phyloP scores from a whole-genome alignment of 2,329 filamentous ascomycete species.

The Curvularia eragrostidis region DNA sequence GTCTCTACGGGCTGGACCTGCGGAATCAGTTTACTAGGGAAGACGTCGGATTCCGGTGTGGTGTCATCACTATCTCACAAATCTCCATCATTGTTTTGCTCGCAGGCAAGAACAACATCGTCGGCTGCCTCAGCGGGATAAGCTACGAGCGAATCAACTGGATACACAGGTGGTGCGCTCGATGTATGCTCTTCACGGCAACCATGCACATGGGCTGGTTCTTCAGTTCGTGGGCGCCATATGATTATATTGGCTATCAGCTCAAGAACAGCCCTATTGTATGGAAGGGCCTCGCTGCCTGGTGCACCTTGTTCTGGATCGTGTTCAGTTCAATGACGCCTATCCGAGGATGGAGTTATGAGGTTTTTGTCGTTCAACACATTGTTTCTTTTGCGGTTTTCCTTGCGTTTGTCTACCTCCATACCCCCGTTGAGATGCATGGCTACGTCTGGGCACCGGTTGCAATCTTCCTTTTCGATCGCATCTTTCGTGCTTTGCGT shows the following conservation, averaged over 20 bases:
- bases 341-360: slow-evolving; percentile 70
- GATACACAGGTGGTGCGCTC: slow-evolving; percentile 75
- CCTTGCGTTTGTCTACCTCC: slow-evolving; percentile 67
- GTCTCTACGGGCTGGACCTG: slow-evolving; percentile 63
- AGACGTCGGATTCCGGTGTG: slow-evolving; percentile 63
- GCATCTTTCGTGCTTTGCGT: slow-evolving; percentile 56
- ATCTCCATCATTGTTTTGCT: slow-evolving; percentile 64
- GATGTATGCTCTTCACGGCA: slow-evolving; percentile 71
- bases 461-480: slow-evolving; percentile 67
- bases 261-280: slow-evolving; percentile 68
- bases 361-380: slow-evolving; percentile 74
- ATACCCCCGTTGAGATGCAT: slow-evolving; percentile 65
- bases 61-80: slow-evolving; percentile 61
- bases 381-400: slow-evolving; percentile 67
- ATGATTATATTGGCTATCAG: slow-evolving; percentile 65
- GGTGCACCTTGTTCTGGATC: slow-evolving; percentile 71
- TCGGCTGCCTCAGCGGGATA: slow-evolving; percentile 67
- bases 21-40: slow-evolving; percentile 60
- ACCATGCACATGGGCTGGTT: slow-evolving; percentile 75
- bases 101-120: slow-evolving; percentile 62
- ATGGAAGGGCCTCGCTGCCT: slow-evolving; percentile 71
- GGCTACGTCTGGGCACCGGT: slow-evolving; percentile 72
- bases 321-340: slow-evolving; percentile 68
- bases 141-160: slow-evolving; percentile 75
- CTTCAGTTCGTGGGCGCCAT: slow-evolving; percentile 61